phyloP scores from a whole-genome alignment of 768 basidiomycete species.

The Mycena crocata region DNA sequence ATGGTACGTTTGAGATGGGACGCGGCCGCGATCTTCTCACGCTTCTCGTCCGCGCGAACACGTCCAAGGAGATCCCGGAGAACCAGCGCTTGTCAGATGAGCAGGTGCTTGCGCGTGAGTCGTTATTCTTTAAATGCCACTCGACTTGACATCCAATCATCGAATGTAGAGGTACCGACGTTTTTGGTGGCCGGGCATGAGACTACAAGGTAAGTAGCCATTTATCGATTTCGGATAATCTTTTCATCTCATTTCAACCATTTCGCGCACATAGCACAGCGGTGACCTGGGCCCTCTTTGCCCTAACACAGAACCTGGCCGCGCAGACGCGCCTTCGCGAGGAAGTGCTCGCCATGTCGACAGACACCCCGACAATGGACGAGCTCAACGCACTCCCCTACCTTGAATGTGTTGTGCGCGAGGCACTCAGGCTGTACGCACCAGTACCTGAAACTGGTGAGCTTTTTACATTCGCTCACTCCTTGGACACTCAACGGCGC shows the following conservation, averaged over 20 bases:
- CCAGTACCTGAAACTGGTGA: too few relatives aligned
- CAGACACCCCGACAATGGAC: conserved; percentile 55
- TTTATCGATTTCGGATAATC: too few relatives aligned
- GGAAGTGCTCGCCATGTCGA: conserved; percentile 50
- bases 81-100: too few relatives aligned
- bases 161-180: too few relatives aligned
- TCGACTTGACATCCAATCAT: too few relatives aligned
- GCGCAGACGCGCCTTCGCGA: conserved; percentile 56
- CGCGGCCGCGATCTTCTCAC: not conserved
- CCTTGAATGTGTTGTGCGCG: conserved; percentile 63
- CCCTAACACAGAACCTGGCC: conserved; percentile 49
- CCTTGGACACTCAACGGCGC: too few relatives aligned
- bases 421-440: conserved; percentile 66
- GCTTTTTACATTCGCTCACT: too few relatives aligned
- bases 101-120: too few relatives aligned
- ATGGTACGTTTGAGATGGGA: conserved; percentile 6
- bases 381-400: conserved; percentile 51
- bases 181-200: too few relatives aligned
- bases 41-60: not conserved
- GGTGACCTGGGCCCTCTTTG: conserved; percentile 57
- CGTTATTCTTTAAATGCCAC: too few relatives aligned
- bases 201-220: not conserved
- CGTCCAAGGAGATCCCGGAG: too few relatives aligned
- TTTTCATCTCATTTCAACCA: too few relatives aligned
- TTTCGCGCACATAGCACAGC: not conserved